A percentile compares a stretch with the other conserved stretches of the same genome.
Evolutionary conservation across 31 red algal genomes (phyloP).

Genomic region (Odonthalia washingtoniensis): DNA sequence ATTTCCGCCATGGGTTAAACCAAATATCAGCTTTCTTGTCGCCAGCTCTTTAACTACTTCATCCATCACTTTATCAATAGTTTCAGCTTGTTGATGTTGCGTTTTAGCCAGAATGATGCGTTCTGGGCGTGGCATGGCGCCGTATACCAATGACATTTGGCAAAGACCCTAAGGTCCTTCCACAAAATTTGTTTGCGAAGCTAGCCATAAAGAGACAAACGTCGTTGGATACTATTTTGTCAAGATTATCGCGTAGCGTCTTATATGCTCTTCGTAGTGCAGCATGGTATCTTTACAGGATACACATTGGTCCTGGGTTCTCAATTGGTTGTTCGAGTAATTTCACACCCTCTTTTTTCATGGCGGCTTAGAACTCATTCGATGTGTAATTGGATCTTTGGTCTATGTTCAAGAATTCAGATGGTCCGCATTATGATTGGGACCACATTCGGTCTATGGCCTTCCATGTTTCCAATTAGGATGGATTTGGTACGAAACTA

Average conservation of each 20-base stretch:
- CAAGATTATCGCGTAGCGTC: not conserved
- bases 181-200: not conserved
- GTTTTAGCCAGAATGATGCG: not conserved
- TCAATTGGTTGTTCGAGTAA: slow-evolving; percentile 33
- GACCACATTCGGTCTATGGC: not conserved
- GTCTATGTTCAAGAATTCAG: slow-evolving; percentile 53
- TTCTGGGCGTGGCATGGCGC: not conserved
- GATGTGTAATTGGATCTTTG: slow-evolving; percentile 61
- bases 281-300: slow-evolving; percentile 43
- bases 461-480: not conserved
- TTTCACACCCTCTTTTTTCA: not conserved
- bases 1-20: not conserved
- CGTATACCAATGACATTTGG: slow-evolving; percentile 24
- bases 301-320: slow-evolving; percentile 27
- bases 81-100: not conserved
- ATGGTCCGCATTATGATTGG: slow-evolving; percentile 37
- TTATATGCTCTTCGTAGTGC: slow-evolving; percentile 27
- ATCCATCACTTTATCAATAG: slow-evolving; percentile 15
- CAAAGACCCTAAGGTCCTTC: slow-evolving; percentile 32
- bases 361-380: not conserved
- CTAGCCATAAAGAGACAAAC: slow-evolving; percentile 49
- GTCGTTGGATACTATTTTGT: not conserved
- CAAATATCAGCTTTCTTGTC: slow-evolving; percentile 19
- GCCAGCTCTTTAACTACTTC: slow-evolving; percentile 28
- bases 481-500: not conserved